phyloP scores from a whole-genome alignment of 1,139 yeast genomes.

The Taphrina deformans region DNA sequence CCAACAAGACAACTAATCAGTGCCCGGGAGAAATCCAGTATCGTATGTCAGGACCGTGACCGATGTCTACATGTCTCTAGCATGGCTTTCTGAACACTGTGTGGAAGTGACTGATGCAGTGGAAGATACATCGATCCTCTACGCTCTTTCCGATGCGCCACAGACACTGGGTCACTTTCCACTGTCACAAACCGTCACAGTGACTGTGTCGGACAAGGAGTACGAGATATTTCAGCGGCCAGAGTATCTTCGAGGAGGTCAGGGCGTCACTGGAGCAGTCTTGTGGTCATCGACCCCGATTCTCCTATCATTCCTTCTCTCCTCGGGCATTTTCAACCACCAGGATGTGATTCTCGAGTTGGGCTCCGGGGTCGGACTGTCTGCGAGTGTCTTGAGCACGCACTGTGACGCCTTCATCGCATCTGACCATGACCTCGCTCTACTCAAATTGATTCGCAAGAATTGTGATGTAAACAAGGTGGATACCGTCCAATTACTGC shows the following conservation, averaged over 20 bases:
- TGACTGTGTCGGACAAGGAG: background rate
- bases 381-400: slow-evolving; percentile 12
- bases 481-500: background rate
- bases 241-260: slow-evolving; percentile 8
- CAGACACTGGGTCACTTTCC: slow-evolving; percentile 10
- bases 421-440: slow-evolving; percentile 8
- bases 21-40: too few species aligned
- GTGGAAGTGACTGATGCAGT: slow-evolving; percentile 1
- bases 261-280: slow-evolving; percentile 30
- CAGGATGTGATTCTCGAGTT: slow-evolving; percentile 2
- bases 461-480: background rate
- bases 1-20: too few species aligned
- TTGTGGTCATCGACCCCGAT: slow-evolving; percentile 24
- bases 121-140: slow-evolving; percentile 28
- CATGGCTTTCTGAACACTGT: background rate
- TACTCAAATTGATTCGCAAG: slow-evolving; percentile 2
- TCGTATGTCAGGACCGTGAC: too few species aligned
- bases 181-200: slow-evolving; percentile 3
- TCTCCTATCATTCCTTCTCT: background rate
- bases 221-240: slow-evolving; percentile 19
- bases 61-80: background rate
- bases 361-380: slow-evolving; percentile 19
- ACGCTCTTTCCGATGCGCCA: slow-evolving; percentile 1
- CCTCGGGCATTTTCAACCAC: background rate
- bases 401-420: slow-evolving; percentile 12